Conservation (phyloP, 345 rosid genomes). For the Euphorbia lathyris region DNA sequence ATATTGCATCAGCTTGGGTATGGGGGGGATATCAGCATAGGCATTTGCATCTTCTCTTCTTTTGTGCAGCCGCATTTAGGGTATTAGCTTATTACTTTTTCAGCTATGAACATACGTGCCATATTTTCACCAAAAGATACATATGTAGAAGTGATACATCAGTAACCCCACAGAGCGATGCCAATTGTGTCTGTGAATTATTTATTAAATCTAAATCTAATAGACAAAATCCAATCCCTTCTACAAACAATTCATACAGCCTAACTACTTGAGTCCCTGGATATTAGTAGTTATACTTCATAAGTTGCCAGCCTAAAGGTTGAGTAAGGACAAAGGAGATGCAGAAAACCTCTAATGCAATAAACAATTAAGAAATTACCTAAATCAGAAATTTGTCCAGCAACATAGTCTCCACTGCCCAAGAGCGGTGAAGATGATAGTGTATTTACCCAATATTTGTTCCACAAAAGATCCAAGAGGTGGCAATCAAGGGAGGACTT, state of each 20-base stretch:
- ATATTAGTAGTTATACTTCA: conserved; percentile 1
- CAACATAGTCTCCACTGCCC: conserved; percentile 98
- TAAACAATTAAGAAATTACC: conserved; percentile 43
- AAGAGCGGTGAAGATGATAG: conserved; percentile 95
- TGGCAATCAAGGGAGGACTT: conserved; percentile 96
- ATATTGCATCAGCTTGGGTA: not conserved
- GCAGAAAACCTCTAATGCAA: not conserved
- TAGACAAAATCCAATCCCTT: not conserved
- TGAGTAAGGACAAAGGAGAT: not conserved
- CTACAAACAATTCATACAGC: not conserved
- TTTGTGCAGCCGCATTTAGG: not conserved
- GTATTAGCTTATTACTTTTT: not conserved
- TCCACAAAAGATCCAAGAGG: conserved; percentile 95
- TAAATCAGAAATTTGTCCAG: conserved; percentile 96
- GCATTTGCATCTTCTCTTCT: not conserved
- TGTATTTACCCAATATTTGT: conserved; percentile 97
- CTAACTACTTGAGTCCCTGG: not conserved
- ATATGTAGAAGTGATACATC: not conserved
- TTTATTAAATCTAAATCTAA: not conserved
- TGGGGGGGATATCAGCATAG: not conserved
- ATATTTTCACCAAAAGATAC: not conserved
- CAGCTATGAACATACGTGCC: not conserved
- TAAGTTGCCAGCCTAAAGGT: not conserved
- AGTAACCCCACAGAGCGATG: not conserved
- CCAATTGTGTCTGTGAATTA: not conserved